Evolutionary conservation across 441 rosid species (phyloP).

Genomic region (Metrosideros polymorpha): DNA sequence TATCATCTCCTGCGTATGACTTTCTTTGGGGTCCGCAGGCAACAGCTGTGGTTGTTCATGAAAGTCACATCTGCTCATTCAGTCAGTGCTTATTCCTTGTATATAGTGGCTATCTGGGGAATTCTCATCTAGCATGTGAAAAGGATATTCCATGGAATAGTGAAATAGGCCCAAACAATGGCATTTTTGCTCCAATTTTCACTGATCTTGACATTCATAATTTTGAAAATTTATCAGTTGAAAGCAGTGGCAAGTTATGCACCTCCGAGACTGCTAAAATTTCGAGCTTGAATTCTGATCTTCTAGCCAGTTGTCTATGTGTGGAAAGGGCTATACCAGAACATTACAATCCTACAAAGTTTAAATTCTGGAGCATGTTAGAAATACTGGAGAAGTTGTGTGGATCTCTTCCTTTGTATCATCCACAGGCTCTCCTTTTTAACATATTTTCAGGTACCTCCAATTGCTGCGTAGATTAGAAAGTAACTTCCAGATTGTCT

Average conservation of each 20-base stretch:
- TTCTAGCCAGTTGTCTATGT: conserved; percentile 17
- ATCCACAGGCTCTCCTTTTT: conserved; percentile 68
- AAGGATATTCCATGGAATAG: conserved; percentile 10
- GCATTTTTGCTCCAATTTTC: conserved; percentile 20
- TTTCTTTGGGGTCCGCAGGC: conserved; percentile 68
- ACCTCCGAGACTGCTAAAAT: conserved; percentile 13
- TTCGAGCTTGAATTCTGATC: conserved; percentile 16
- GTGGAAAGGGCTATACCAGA: conserved; percentile 20
- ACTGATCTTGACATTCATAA: conserved; percentile 24
- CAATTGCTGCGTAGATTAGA: background rate
- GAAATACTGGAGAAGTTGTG: conserved; percentile 47
- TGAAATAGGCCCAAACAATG: conserved; percentile 19
- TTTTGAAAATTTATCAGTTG: conserved; percentile 14
- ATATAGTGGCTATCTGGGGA: conserved; percentile 19
- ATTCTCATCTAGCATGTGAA: conserved; percentile 11
- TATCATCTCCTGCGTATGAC: conserved; percentile 41
- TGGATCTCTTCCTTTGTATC: conserved; percentile 66
- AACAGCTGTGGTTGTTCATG: conserved; percentile 51
- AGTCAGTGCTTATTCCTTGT: conserved; percentile 52
- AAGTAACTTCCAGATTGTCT: background rate
- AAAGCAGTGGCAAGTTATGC: conserved; percentile 12
- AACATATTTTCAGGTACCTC: conserved; percentile 81
- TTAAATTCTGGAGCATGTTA: conserved; percentile 42
- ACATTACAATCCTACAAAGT: conserved; percentile 18
- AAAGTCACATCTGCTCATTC: conserved; percentile 45